Evolutionary conservation across 495 filamentous ascomycete species (phyloP).

Genomic region (Aspergillus avenaceus): DNA sequence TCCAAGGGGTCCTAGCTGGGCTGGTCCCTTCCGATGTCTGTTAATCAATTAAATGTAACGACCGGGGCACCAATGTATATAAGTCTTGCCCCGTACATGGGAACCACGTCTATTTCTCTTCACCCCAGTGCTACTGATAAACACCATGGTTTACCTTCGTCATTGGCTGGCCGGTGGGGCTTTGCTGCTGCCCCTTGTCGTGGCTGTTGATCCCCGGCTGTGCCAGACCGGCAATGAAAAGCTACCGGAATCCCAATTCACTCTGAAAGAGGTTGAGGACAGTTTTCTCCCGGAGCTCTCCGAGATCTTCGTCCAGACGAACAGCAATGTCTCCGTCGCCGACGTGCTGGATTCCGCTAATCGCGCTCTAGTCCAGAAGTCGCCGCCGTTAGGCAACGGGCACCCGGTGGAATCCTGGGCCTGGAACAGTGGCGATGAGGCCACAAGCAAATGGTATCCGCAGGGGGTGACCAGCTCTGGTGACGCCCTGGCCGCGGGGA

Average conservation of each 20-base stretch:
- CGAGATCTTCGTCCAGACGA: conserved; percentile 9
- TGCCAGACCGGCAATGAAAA: not conserved
- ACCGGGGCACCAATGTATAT: not conserved
- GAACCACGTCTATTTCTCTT: not conserved
- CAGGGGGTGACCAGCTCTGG: conserved; percentile 37
- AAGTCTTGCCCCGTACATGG: not conserved
- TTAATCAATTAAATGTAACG: not conserved
- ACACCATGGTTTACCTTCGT: not conserved
- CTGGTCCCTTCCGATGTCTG: no score
- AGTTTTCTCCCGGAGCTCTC: conserved; percentile 14
- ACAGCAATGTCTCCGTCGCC: conserved; percentile 25
- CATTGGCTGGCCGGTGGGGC: not conserved
- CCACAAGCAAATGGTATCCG: conserved; percentile 32
- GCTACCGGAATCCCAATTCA: not conserved
- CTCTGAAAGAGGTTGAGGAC: conserved; percentile 15
- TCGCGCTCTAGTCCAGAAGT: conserved; percentile 24
- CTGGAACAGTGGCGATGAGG: conserved; percentile 28
- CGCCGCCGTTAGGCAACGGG: conserved; percentile 9
- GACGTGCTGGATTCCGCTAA: conserved; percentile 32
- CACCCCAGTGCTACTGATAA: not conserved
- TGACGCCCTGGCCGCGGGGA: conserved; percentile 28
- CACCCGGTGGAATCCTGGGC: conserved; percentile 22
- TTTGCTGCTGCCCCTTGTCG: not conserved
- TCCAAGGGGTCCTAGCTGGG: no score
- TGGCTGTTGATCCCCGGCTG: not conserved